phyloP scores from a whole-genome alignment of 2,329 filamentous ascomycete genomes.

The Scedosporium boydii region DNA sequence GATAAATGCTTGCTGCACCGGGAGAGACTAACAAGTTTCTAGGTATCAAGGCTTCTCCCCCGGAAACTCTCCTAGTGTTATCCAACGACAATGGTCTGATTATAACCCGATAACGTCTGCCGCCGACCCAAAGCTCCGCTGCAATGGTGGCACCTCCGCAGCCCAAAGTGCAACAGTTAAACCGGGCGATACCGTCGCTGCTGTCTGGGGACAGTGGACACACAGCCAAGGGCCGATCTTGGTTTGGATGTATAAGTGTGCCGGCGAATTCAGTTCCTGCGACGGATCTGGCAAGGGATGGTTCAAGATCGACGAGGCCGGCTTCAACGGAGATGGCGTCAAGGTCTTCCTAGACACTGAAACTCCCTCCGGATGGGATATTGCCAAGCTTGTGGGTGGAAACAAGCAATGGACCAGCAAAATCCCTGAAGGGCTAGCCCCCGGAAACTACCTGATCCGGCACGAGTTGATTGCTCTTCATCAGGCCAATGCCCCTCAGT shows the following conservation, averaged over 20 bases:
- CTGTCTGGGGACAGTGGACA: slow-evolving; percentile 42
- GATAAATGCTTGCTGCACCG: not conserved
- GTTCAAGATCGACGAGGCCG: slow-evolving; percentile 33
- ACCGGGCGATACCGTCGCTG: slow-evolving; percentile 35
- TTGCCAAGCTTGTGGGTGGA: slow-evolving; percentile 35
- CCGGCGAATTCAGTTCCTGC: slow-evolving; percentile 28
- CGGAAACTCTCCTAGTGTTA: slow-evolving; percentile 35
- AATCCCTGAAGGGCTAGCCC: slow-evolving; percentile 33
- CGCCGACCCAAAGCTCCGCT: slow-evolving; percentile 33
- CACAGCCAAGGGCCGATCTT: slow-evolving; percentile 41
- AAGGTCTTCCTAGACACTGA: slow-evolving; percentile 21
- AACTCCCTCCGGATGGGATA: slow-evolving; percentile 23
- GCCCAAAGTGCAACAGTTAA: slow-evolving; percentile 28
- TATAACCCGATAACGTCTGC: slow-evolving; percentile 31
- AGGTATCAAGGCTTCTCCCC: slow-evolving; percentile 39
- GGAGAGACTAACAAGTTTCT: not conserved
- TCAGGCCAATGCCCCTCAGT: slow-evolving; percentile 36
- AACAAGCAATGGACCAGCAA: slow-evolving; percentile 38
- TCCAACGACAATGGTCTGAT: slow-evolving; percentile 45
- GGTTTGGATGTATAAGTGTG: slow-evolving; percentile 42
- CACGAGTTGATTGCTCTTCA: slow-evolving; percentile 47
- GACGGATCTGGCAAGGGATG: slow-evolving; percentile 41
- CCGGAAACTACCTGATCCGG: slow-evolving; percentile 44
- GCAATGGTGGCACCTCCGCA: slow-evolving; percentile 26
- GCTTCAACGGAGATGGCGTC: slow-evolving; percentile 28